Base-by-base conservation (phyloP, 306 rosid species). In the Ziziphus jujuba region DNA sequence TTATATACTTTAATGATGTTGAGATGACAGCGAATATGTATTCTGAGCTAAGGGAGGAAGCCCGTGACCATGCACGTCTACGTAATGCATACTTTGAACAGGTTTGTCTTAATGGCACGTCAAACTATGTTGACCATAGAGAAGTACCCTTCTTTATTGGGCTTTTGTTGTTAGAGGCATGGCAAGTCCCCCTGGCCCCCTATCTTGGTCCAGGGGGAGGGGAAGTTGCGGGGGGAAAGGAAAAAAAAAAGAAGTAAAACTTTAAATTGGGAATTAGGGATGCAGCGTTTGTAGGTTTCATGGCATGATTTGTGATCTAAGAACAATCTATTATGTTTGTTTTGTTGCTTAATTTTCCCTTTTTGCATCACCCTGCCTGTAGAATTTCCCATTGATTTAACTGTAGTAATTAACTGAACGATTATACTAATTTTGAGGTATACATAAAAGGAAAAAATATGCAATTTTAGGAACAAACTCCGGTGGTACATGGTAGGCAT, bases 11-110 rank as follows among this genome's bases (percentile, higher is more conserved):
- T 87, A 74, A 86, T 77, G 68, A 68, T 71, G 80, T 80, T 83
- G 82, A 75, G 77, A 77, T 89, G 85, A 71, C 98, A 92, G 98
- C 86, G 56, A 84, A 80, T 81, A 84, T 92, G 91, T 92, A 89
- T 81, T 82, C 98, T 73, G 96, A 92, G 76, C 77, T 86, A 77
- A 88, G 97, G 76, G 98, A 86, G 83, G 98, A 90, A 86, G 98
- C 98, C 66, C 93, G 97, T 34, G 98, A 86, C 78, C 98, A 92
- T 81, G 98, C 98, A 65, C 97, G 93, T 44, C 45, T 92, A 31
- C 97, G 98, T 14, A 92, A 92, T 84, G 91, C 89, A 51, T 90
- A 86, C 74, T 87, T 92, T 81, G 98, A 92, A 72, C 98, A 92
- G 98, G 98, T 87, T 74, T 78, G 83, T 69, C 57, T 66, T 69